These are phyloP conservation scores for Xanthoconium separans DNA, from an alignment of 1,284 basidiomycete species.

Conservation along the genomic window DNA sequence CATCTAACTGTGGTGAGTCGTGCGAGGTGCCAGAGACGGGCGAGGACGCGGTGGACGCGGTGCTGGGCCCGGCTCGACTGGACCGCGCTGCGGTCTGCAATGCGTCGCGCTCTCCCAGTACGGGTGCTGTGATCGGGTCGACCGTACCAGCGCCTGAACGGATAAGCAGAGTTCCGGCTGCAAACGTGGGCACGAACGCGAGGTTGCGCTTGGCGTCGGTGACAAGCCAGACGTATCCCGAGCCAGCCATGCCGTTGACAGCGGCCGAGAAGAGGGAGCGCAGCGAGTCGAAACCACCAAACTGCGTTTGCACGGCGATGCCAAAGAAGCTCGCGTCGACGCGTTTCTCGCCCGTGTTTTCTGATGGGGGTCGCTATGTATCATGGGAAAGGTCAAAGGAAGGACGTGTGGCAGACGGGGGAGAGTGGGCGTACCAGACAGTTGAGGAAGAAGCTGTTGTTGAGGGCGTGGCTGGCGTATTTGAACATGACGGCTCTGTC, in stretches of 20 bases:
- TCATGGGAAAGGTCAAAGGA: not conserved
- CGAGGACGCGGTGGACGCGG: slow-evolving; percentile 10
- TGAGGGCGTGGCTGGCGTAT: slow-evolving; percentile 89
- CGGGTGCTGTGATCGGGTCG: slow-evolving; percentile 36
- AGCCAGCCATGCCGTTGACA: slow-evolving; percentile 75
- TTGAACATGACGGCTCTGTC: slow-evolving; percentile 79
- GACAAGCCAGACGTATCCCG: slow-evolving; percentile 89
- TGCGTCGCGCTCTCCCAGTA: slow-evolving; percentile 24
- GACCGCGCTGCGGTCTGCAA: not conserved
- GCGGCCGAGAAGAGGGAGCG: slow-evolving; percentile 79
- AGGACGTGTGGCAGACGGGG: too few relatives aligned
- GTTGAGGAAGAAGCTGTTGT: slow-evolving; percentile 95
- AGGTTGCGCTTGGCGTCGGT: slow-evolving; percentile 63
- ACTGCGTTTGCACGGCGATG: slow-evolving; percentile 47
- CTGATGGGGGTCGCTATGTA: slow-evolving; percentile 51
- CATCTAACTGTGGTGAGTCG: slow-evolving; percentile 11
- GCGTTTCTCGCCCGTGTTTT: slow-evolving; percentile 42
- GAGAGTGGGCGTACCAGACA: slow-evolving; percentile 62
- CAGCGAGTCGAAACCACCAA: slow-evolving; percentile 67
- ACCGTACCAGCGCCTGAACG: slow-evolving; percentile 44
- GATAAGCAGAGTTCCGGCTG: slow-evolving; percentile 86
- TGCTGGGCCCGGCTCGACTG: not conserved
- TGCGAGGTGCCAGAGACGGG: slow-evolving; percentile 19
- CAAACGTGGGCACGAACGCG: slow-evolving; percentile 83
- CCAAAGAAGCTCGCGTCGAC: slow-evolving; percentile 40